Base-by-base conservation (phyloP, 2,329 filamentous ascomycete species). In the Verticillium zaregamsianum region DNA sequence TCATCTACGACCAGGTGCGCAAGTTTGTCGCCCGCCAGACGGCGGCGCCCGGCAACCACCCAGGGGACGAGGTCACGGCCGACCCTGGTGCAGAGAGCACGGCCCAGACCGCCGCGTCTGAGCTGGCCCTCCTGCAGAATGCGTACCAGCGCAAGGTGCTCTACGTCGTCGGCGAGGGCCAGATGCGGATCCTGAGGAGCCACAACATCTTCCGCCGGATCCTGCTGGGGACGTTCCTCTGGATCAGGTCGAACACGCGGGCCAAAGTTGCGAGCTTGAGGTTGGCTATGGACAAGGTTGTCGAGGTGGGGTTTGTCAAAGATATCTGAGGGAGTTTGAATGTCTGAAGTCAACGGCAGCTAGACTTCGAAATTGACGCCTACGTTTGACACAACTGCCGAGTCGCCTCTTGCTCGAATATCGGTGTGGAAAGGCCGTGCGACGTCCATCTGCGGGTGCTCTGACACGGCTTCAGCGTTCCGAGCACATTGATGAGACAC, bases 291-390 rank as follows among this genome's bases (percentile, higher is more conserved):
- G 86, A 90, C 63, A 80, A 82, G 57, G 71, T 90, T 57, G 82
- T 90, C 20, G 88, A 90, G 74, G 86, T 90, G 20, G 88, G 88
- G 0, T 90, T 90, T 69, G 80, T 90, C 1, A 89, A 89, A 73
- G 85, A 89, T 64, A 85, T 90, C 60, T 87, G 67, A 45, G 28
- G 39, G 33, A 7, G 33, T 5, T 8, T 23, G 20, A 9, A 52
- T n/a, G 20, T 23, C 12, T 23, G 17, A 23, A 12, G 11, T 12
- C 14, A 7, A 12, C 33, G 45, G 9, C 20, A 25, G 45, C 45
- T 23, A 9, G 11, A 25, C 17, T 20, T 25, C n/a, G 5, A 9
- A 23, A 52, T 52, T n/a, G 37, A 52, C 2, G 11, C 45, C n/a
- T 12, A 12, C 33, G 33, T 35, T 35, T 14, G 14, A 35, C 33